Conservation (phyloP, 139 green algal genomes). For the Coelastrella sp. region DNA sequence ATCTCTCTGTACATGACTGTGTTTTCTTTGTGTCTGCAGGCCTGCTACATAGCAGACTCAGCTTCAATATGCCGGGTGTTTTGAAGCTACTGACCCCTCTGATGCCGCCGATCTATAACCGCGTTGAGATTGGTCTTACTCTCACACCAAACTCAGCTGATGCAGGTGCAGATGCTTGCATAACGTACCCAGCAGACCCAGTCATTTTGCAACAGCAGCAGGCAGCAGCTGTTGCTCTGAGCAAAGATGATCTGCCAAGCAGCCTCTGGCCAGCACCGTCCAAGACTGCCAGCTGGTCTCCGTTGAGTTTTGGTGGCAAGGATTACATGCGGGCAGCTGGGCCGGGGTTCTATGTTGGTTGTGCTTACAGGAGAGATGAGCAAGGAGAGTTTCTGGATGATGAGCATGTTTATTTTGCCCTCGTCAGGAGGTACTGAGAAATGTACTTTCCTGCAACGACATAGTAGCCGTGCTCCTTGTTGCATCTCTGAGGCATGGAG, state of each 20-base stretch:
- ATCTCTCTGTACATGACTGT: too few species aligned
- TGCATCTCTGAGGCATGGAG: neutral
- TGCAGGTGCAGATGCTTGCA: slow-evolving; percentile 52
- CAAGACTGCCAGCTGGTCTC: slow-evolving; percentile 28
- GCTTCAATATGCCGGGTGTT: neutral
- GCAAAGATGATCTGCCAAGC: slow-evolving; percentile 9
- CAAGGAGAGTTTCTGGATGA: slow-evolving; percentile 40
- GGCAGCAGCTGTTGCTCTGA: slow-evolving; percentile 33
- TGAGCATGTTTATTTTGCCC: slow-evolving; percentile 60
- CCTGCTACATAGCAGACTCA: slow-evolving; percentile 35
- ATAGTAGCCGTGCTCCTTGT: neutral
- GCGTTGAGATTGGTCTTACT: slow-evolving; percentile 45
- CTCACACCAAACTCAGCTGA: slow-evolving; percentile 52
- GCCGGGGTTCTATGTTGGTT: slow-evolving; percentile 66
- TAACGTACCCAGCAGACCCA: slow-evolving; percentile 48
- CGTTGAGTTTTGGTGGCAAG: slow-evolving; percentile 46
- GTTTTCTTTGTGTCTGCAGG: neutral
- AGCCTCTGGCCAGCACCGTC: slow-evolving; percentile 23
- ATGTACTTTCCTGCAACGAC: neutral
- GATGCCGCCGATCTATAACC: slow-evolving; percentile 49
- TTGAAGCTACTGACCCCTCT: slow-evolving; percentile 4
- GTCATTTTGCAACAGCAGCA: neutral
- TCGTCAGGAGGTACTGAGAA: slow-evolving; percentile 36
- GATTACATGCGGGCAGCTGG: slow-evolving; percentile 63
- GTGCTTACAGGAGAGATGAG: slow-evolving; percentile 50